phyloP scores from a whole-genome alignment of 768 basidiomycete genomes.

The Coprinopsis sp. region DNA sequence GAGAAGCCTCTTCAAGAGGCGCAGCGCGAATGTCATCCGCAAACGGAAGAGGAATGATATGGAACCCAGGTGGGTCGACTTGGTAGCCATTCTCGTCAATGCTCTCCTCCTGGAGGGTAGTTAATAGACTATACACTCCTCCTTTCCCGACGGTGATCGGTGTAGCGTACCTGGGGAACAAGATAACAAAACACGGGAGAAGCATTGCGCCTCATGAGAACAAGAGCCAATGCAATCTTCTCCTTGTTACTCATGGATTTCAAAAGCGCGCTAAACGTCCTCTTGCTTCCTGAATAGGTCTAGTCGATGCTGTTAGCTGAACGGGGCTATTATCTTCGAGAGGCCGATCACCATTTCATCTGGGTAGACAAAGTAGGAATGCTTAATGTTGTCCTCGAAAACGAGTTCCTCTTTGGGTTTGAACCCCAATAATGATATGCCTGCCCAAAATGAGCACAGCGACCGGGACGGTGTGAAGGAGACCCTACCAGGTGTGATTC shows the following conservation, averaged over 20 bases:
- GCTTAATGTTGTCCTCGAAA: slow-evolving; percentile 90
- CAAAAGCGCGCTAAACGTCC: slow-evolving; percentile 85
- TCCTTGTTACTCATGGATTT: slow-evolving; percentile 77
- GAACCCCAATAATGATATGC: slow-evolving; percentile 91
- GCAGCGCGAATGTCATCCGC: slow-evolving; percentile 89
- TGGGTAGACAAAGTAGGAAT: slow-evolving; percentile 88
- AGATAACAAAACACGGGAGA: slow-evolving; percentile 79
- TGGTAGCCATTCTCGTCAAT: slow-evolving; percentile 61
- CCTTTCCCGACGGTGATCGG: background rate
- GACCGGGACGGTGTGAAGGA: background rate
- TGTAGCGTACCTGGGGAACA: slow-evolving; percentile 67
- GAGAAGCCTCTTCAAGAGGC: slow-evolving; percentile 58
- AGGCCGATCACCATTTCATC: slow-evolving; percentile 67
- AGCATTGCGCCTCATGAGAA: slow-evolving; percentile 63
- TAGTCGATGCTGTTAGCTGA: slow-evolving; percentile 24
- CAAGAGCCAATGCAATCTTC: slow-evolving; percentile 76
- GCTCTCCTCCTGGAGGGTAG: slow-evolving; percentile 55
- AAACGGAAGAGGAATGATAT: slow-evolving; percentile 89
- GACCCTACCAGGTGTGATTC: slow-evolving; percentile 65
- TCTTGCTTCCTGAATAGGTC: slow-evolving; percentile 85
- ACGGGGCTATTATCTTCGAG: background rate
- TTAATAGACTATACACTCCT: slow-evolving; percentile 1
- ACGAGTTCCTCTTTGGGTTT: slow-evolving; percentile 63
- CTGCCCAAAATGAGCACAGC: no score
- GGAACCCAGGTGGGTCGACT: slow-evolving; percentile 84